These are phyloP conservation scores for Nemania bipapillata DNA, from an alignment of 2,329 filamentous ascomycete genomes.

Conservation along the genomic window DNA sequence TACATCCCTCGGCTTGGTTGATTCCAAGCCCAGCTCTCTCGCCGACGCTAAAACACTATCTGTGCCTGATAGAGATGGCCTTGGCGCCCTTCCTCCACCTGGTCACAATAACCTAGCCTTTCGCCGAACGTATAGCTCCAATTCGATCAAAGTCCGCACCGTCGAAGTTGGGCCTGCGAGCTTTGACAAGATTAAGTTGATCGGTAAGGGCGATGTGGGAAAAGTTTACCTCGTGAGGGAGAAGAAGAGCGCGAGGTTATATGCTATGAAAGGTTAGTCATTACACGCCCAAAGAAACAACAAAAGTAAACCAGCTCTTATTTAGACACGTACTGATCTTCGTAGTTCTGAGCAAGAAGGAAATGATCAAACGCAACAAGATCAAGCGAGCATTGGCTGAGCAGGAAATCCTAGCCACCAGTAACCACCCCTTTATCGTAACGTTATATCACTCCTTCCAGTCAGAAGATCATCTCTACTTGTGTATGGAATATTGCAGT, in stretches of 20 bases:
- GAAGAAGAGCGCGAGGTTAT: conserved; percentile 94
- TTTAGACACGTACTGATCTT: conserved; percentile 38
- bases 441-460: conserved; percentile 99
- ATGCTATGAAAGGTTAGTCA: conserved; percentile 93
- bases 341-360: conserved; percentile 95
- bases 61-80: conserved; percentile 61
- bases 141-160: conserved; percentile 97
- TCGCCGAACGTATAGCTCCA: conserved; percentile 95
- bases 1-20: conserved; percentile 59
- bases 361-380: conserved; percentile 99
- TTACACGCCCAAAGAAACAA: not conserved
- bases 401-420: conserved; percentile 97
- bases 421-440: conserved; percentile 98
- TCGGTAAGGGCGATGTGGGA: conserved; percentile 97
- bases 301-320: too few species aligned
- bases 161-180: conserved; percentile 95
- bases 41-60: conserved; percentile 55
- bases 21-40: conserved; percentile 55
- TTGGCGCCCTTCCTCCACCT: conserved; percentile 73
- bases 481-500: conserved; percentile 99
- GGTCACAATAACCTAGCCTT: conserved; percentile 79
- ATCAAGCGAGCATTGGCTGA: conserved; percentile 98
- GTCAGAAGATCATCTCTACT: conserved; percentile 95
- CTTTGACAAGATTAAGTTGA: conserved; percentile 99
- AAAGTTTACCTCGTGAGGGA: conserved; percentile 98